Conservation (phyloP, 2,329 filamentous ascomycete genomes). For the Raffaelea deltoideospora region DNA sequence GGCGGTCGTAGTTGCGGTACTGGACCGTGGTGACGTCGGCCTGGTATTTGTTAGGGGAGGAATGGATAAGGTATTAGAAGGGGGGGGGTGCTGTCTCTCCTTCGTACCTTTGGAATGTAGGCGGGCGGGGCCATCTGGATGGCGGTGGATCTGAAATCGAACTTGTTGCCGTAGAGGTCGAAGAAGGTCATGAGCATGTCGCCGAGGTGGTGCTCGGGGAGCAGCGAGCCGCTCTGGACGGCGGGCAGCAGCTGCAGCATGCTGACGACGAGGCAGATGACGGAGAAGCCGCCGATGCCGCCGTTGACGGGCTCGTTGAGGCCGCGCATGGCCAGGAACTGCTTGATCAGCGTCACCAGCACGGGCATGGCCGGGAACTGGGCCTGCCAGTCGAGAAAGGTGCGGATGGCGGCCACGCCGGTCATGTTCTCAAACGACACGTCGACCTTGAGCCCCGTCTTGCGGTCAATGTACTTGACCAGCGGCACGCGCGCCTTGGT, state of each 20-base stretch:
- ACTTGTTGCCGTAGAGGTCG: constrained; percentile 72
- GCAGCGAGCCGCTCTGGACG: constrained; percentile 43
- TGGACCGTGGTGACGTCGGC: constrained; percentile 22
- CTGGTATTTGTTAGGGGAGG: not conserved
- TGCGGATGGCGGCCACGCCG: constrained; percentile 65
- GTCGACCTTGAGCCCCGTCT: constrained; percentile 73
- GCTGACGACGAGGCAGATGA: constrained; percentile 86
- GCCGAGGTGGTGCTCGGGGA: constrained; percentile 54
- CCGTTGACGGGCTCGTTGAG: constrained; percentile 86
- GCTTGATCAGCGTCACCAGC: constrained; percentile 79
- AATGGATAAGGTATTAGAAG: not conserved
- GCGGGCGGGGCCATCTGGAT: constrained; percentile 63
- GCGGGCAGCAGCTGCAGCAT: constrained; percentile 70
- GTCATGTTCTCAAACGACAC: constrained; percentile 88
- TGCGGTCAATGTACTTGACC: constrained; percentile 72
- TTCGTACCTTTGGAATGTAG: constrained; percentile 63
- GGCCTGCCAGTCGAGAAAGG: constrained; percentile 65
- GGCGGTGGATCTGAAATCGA: constrained; percentile 54
- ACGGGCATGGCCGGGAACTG: constrained; percentile 74
- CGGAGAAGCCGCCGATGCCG: constrained; percentile 83
- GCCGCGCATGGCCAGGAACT: constrained; percentile 76
- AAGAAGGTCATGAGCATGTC: constrained; percentile 78
- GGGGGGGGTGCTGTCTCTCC: too few relatives aligned
- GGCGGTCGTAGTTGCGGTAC: constrained; percentile 47
- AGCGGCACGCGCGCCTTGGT: constrained; percentile 70